These are phyloP conservation scores for Suhomyces kunorum DNA, from an alignment of 1,139 yeast genomes.

Conservation along the genomic window DNA sequence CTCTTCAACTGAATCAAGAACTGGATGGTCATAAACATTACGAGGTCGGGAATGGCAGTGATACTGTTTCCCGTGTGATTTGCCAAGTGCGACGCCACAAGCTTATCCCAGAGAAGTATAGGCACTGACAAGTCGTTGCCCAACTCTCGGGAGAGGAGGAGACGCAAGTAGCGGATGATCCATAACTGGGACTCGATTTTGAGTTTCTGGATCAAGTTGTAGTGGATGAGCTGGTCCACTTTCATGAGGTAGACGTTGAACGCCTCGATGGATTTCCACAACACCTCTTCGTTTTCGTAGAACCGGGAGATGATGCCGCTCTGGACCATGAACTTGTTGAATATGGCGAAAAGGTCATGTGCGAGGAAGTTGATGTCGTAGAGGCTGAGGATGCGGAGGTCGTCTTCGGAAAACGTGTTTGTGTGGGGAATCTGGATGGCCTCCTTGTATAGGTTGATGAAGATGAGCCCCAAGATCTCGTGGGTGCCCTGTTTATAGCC, in stretches of 20 bases:
- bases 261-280: slow-evolving; percentile 48
- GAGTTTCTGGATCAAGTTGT: slow-evolving; percentile 47
- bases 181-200: slow-evolving; percentile 63
- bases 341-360: slow-evolving; percentile 51
- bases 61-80: slow-evolving; percentile 19
- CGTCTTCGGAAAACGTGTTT: slow-evolving; percentile 37
- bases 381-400: slow-evolving; percentile 36
- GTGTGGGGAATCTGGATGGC: slow-evolving; percentile 36
- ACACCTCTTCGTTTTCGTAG: slow-evolving; percentile 44
- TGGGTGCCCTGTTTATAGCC: slow-evolving; percentile 73
- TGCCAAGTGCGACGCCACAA: slow-evolving; percentile 36
- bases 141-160: slow-evolving; percentile 59
- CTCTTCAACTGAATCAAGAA: slow-evolving; percentile 53
- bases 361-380: slow-evolving; percentile 40
- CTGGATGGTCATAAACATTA: slow-evolving; percentile 54
- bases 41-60: slow-evolving; percentile 36
- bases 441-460: slow-evolving; percentile 49
- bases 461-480: slow-evolving; percentile 64
- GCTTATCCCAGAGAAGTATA: slow-evolving; percentile 58
- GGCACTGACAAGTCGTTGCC: slow-evolving; percentile 48
- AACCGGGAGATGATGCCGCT: slow-evolving; percentile 40
- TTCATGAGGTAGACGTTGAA: slow-evolving; percentile 51
- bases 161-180: slow-evolving; percentile 65
- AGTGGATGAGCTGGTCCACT: slow-evolving; percentile 48
- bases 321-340: slow-evolving; percentile 43